Evolutionary conservation across 2,329 filamentous ascomycete genomes (phyloP).

Genomic region (Kalmusia sp.): DNA sequence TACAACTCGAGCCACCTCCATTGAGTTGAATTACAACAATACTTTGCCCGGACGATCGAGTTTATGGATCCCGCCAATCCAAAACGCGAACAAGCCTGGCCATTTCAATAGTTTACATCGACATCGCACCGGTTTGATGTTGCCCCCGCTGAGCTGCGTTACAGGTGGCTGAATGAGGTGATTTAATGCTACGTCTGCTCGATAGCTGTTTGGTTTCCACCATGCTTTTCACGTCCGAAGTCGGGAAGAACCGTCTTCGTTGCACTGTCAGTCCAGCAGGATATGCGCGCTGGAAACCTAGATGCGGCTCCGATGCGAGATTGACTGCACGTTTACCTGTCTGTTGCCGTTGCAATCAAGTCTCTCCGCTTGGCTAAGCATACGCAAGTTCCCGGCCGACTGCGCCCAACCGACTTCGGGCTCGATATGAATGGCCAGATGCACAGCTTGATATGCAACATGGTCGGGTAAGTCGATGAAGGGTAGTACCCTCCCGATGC

Average conservation of each 20-base stretch:
- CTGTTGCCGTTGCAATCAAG: too few relatives aligned
- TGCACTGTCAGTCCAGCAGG: not conserved
- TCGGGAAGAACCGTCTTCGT: not conserved
- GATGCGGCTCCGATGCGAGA: not conserved
- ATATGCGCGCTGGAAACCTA: not conserved
- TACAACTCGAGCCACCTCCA: not conserved
- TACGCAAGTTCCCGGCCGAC: too few relatives aligned
- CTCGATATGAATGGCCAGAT: not conserved
- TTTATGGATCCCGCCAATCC: not conserved
- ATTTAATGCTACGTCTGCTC: not conserved
- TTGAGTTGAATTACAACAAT: slow-evolving; percentile 4
- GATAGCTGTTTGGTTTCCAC: not conserved
- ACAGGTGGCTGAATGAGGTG: slow-evolving; percentile 4
- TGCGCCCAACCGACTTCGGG: not conserved
- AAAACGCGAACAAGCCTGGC: slow-evolving; percentile 1
- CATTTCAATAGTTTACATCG: slow-evolving; percentile 9
- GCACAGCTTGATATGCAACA: not conserved
- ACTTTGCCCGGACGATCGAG: not conserved
- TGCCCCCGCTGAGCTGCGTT: not conserved
- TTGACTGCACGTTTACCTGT: not conserved
- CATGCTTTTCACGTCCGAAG: not conserved
- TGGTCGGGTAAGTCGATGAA: not conserved
- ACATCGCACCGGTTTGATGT: not conserved
- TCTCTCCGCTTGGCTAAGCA: too few relatives aligned
- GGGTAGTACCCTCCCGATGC: slow-evolving; percentile 9